Evolutionary conservation across 345 rosid genomes (phyloP), one percentile per base, ranked within the genome.

Genomic region (Barbarea vulgaris): DNA sequence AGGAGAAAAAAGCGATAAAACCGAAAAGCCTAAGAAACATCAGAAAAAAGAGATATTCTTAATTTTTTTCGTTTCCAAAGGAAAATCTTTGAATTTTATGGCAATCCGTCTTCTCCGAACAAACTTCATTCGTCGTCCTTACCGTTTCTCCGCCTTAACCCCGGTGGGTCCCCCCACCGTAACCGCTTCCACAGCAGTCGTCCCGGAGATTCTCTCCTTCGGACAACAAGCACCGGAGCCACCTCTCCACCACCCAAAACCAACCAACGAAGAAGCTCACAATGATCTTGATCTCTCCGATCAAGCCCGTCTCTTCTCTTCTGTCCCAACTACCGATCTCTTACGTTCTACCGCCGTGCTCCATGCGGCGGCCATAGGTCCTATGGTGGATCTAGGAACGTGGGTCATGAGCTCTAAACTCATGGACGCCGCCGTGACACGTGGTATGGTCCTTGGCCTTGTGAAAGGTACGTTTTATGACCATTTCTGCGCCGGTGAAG

Each of bases 401-500:
- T 79, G 93, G 96, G 81, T 94, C 30, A 86, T 91, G 95, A 84
- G 80, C 15, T 88, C 98, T 2, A 87, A 79, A 78, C 72, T 90
- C 24, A 84, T 86, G 86, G 86, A 84, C 24, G 51, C 65, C 1
- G 58, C 80, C 14, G 14, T 81, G 50, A 59, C 81, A 11, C 85
- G 96, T 17, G 86, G 79, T 13, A 19, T 72, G 21, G 76, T 94
- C 19, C 51, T 77, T 36, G 70, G 59, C 14, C 36, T 73, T 7
- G 75, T 91, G 0, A 83, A 82, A 75, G 76, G 70, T 5, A 91
- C 88, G n/a, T 85, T 91, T 44, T 91, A 82, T 34, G 89, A 88
- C 58, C 98, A 94, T 47, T 94, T 94, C 37, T 91, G 96, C 21
- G 97, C 89, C 4, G 98, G 98, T 5, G 97, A 90, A 70, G 76